phyloP scores from a whole-genome alignment of 2,329 filamentous ascomycete genomes.

The Zymoseptoria tritici region DNA sequence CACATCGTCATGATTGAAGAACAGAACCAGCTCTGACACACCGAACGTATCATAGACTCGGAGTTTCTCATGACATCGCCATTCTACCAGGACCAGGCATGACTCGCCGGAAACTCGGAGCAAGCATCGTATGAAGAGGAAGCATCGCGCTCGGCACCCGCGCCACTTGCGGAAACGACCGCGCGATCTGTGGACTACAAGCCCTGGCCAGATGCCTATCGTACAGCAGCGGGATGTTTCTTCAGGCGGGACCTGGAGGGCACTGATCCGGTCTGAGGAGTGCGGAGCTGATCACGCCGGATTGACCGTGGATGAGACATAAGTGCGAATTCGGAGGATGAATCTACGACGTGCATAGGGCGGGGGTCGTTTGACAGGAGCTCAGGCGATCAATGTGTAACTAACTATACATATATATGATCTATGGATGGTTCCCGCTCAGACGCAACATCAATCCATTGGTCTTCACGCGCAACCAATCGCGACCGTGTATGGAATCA shows the following conservation, averaged over 20 bases:
- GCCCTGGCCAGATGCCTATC: conserved; percentile 16
- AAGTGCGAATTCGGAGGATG: not conserved
- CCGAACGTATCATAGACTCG: conserved; percentile 12
- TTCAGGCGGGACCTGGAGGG: conserved; percentile 11
- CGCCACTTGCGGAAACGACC: conserved; percentile 4
- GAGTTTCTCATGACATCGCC: conserved; percentile 22
- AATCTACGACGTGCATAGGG: not conserved
- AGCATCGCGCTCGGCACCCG: conserved; percentile 3
- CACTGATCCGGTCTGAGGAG: not conserved
- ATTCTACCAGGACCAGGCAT: conserved; percentile 12
- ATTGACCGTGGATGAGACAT: not conserved
- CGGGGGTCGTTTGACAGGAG: too few species aligned
- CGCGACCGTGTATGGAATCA: too few species aligned
- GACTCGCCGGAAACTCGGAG: not conserved
- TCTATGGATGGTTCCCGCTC: too few species aligned
- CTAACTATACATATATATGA: too few species aligned
- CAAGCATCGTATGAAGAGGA: conserved; percentile 4
- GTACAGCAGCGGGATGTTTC: conserved; percentile 16
- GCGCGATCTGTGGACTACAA: conserved; percentile 5
- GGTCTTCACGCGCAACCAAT: too few species aligned
- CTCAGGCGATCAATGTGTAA: too few species aligned
- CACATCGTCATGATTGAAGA: conserved; percentile 10
- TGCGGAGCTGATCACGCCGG: not conserved
- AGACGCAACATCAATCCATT: too few species aligned
- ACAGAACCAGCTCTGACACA: conserved; percentile 5